Conservation (phyloP, 495 filamentous ascomycete genomes). For the Tirmania nivea region DNA sequence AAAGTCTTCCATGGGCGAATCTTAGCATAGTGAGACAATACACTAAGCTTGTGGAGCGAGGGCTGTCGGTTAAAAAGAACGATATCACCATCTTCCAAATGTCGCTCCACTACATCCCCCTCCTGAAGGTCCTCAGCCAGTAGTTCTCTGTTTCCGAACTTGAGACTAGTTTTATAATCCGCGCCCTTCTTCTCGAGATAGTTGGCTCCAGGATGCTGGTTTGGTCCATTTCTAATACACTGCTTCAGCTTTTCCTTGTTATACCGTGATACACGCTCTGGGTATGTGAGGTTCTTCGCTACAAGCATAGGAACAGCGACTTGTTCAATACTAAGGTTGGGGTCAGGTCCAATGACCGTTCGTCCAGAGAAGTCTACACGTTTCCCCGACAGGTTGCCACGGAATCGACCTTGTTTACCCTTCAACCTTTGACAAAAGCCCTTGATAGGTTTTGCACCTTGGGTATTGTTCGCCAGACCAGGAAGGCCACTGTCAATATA, state of each 20-base stretch:
- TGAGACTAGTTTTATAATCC: slow-evolving; percentile 46
- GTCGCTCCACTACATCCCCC: slow-evolving; percentile 81
- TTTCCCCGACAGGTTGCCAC: slow-evolving; percentile 90
- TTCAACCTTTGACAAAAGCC: slow-evolving; percentile 90
- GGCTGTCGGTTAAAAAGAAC: slow-evolving; percentile 97
- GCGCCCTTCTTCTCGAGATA: slow-evolving; percentile 51
- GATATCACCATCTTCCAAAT: slow-evolving; percentile 88
- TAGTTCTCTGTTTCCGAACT: slow-evolving; percentile 44
- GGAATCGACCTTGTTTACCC: slow-evolving; percentile 91
- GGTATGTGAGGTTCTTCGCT: slow-evolving; percentile 85
- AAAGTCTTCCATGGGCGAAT: slow-evolving; percentile 92
- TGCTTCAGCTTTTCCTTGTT: slow-evolving; percentile 64
- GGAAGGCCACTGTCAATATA: slow-evolving; percentile 97
- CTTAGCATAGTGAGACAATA: slow-evolving; percentile 71
- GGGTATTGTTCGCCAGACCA: slow-evolving; percentile 45
- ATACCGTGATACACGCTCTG: slow-evolving; percentile 58
- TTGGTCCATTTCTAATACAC: slow-evolving; percentile 48
- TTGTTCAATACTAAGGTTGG: slow-evolving; percentile 79
- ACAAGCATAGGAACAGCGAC: slow-evolving; percentile 79
- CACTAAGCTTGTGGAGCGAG: slow-evolving; percentile 92
- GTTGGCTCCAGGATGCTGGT: slow-evolving; percentile 71
- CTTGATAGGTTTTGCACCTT: slow-evolving; percentile 44
- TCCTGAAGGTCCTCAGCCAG: slow-evolving; percentile 49
- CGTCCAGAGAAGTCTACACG: slow-evolving; percentile 96
- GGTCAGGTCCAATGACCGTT: slow-evolving; percentile 93